Evolutionary conservation across 2,329 filamentous ascomycete species (phyloP), one percentile per base, ranked within the genome.

Genomic region (Colletotrichum trifolii): DNA sequence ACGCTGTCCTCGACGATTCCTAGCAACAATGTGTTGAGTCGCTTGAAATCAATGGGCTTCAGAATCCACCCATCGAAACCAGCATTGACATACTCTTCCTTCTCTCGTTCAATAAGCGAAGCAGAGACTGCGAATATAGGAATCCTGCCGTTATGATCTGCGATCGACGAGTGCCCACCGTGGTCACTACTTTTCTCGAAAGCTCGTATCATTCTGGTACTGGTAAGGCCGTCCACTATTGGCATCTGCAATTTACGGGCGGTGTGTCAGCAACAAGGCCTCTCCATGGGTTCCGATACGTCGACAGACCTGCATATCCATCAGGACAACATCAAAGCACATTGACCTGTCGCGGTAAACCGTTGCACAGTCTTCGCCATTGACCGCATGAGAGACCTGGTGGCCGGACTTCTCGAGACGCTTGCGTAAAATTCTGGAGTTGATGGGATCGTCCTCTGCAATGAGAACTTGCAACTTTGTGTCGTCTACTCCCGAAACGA

Each of bases 11-110:
- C 84, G 3, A 87, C 82, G 43, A 96, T 91, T 1, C 92, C 93
- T 1, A 81, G 76, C 60, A 97, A 83, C 8, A 97, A 81, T 25
- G 85, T 83, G 64, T 87, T 87, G 0, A 97, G 81, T 8, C 93
- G 85, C 69, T 88, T 87, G 73, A 97, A 96, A 66, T 95, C 89
- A 48, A 97, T 91, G 0, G 93, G 93, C 72, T 97, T 97, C 62
- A 96, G 80, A 34, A 97, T 94, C 93, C 93, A 97, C 33, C 91
- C 94, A 69, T 97, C 93, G 69, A 97, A 97, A 0, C 94, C 94
- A 7, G 89, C 88, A 48, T 91, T 83, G 47, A 93, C 85, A 69
- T 97, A 97, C 0, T 78, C 85, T 45, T 89, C 81, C 54, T 81
- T 85, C 48, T 94, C 86, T 15, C 82, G 85, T 74, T 97, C 94